Conservation (phyloP, 495 filamentous ascomycete genomes). For the Talaromyces proteolyticus region DNA sequence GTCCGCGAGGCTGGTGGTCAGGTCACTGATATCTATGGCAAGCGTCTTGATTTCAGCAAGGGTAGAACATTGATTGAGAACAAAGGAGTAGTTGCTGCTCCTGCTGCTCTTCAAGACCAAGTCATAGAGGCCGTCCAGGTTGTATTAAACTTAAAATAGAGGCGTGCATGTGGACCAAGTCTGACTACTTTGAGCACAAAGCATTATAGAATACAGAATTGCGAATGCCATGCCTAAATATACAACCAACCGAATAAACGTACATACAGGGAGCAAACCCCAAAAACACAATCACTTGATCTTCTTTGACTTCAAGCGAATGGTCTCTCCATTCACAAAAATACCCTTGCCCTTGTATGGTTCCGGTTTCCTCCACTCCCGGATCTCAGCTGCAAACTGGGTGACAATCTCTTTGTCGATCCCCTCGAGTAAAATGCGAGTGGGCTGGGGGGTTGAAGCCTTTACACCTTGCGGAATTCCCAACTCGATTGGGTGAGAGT, state of each 20-base stretch:
- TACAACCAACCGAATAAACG: slow-evolving; percentile 35
- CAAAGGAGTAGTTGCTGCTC: slow-evolving; percentile 89
- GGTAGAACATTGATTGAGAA: slow-evolving; percentile 84
- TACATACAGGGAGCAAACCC: slow-evolving; percentile 15
- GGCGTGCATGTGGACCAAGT: too few species aligned
- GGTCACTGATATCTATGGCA: slow-evolving; percentile 81
- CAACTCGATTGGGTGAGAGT: slow-evolving; percentile 89
- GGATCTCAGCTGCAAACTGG: slow-evolving; percentile 83
- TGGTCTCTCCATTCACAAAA: slow-evolving; percentile 94
- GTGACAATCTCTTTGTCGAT: slow-evolving; percentile 78
- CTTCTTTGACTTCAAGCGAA: slow-evolving; percentile 97
- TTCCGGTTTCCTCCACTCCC: slow-evolving; percentile 85
- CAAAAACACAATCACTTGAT: slow-evolving; percentile 62
- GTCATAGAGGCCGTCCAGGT: slow-evolving; percentile 79
- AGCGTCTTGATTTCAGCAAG: slow-evolving; percentile 73
- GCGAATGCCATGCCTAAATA: slow-evolving; percentile 27
- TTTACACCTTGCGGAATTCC: slow-evolving; percentile 75
- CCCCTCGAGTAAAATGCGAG: slow-evolving; percentile 85
- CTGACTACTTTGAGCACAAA: neutral
- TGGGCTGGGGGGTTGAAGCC: slow-evolving; percentile 89
- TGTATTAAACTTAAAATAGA: slow-evolving; percentile 56
- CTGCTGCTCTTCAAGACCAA: slow-evolving; percentile 62
- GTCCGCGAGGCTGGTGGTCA: slow-evolving; percentile 89
- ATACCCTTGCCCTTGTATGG: slow-evolving; percentile 99
- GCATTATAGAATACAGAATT: slow-evolving; percentile 17